Conservation (phyloP, 306 rosid species). For the Biancaea sappan region DNA sequence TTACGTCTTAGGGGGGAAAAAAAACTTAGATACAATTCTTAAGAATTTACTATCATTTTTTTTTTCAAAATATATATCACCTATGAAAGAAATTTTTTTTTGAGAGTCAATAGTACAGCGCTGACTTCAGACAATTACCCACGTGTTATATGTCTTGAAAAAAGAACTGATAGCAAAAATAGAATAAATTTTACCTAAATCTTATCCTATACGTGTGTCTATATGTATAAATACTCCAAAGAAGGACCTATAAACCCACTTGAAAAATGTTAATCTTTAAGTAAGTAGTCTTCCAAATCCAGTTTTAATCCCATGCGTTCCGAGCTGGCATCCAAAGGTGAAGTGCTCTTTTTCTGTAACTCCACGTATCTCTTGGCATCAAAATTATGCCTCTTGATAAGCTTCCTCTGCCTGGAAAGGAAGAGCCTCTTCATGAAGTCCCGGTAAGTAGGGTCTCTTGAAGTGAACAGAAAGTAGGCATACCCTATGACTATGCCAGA, state of each 20-base stretch:
- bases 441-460: conserved; percentile 93
- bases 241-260: neutral
- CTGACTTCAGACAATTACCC: neutral
- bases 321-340: conserved; percentile 54
- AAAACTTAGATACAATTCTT: neutral
- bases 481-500: conserved; percentile 80
- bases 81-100: neutral
- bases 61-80: neutral
- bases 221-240: neutral
- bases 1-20: neutral
- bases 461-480: conserved; percentile 87
- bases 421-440: conserved; percentile 90
- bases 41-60: neutral
- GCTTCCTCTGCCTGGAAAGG: conserved; percentile 77
- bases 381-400: conserved; percentile 62
- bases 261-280: conserved; percentile 41
- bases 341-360: conserved; percentile 56
- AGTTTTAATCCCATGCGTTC: conserved; percentile 63
- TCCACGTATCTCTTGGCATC: conserved; percentile 64
- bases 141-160: neutral
- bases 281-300: conserved; percentile 66
- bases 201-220: neutral
- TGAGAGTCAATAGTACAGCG: neutral
- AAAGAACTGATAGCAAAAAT: neutral
- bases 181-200: too few relatives aligned